A percentile compares a stretch with the other conserved stretches of the same genome.
phyloP scores from a whole-genome alignment of 345 rosid species.

The Hypericum androsaemum region DNA sequence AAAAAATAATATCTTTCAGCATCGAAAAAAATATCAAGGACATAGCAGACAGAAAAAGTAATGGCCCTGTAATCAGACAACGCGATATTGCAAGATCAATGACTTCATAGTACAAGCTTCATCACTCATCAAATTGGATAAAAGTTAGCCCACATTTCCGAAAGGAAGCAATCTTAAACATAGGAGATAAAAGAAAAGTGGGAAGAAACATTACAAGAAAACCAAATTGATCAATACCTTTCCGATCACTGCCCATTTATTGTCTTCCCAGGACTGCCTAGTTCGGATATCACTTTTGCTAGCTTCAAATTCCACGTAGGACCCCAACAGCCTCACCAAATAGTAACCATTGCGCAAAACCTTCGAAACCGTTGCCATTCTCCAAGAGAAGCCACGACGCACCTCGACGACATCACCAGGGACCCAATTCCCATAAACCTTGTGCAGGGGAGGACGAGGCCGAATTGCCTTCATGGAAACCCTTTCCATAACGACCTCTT shows the following conservation, averaged over 20 bases:
- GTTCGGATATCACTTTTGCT: slow-evolving; percentile 36
- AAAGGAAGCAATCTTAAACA: slow-evolving; percentile 6
- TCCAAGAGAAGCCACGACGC: slow-evolving; percentile 55
- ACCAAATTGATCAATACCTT: background rate
- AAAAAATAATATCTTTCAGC: no score
- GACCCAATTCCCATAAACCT: slow-evolving; percentile 34
- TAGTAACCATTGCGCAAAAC: slow-evolving; percentile 33
- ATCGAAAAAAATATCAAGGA: no score
- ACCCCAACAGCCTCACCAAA: slow-evolving; percentile 57
- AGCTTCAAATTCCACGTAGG: slow-evolving; percentile 45
- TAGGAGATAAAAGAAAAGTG: slow-evolving; percentile 1
- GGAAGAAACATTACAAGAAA: no score
- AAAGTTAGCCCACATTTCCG: background rate
- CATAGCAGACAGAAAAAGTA: no score
- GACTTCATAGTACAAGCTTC: no score
- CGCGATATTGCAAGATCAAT: no score
- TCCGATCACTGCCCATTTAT: slow-evolving; percentile 54
- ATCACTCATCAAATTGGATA: no score
- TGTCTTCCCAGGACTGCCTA: slow-evolving; percentile 66
- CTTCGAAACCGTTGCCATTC: slow-evolving; percentile 52
- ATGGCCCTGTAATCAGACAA: no score
- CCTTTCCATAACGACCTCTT: slow-evolving; percentile 23
- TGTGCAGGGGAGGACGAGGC: slow-evolving; percentile 43
- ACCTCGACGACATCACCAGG: slow-evolving; percentile 78
- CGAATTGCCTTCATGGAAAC: slow-evolving; percentile 48